A percentile compares a stretch with the other conserved stretches of the same genome.
Conservation (phyloP, 441 rosid species). For the Adansonia rubrostipa region DNA sequence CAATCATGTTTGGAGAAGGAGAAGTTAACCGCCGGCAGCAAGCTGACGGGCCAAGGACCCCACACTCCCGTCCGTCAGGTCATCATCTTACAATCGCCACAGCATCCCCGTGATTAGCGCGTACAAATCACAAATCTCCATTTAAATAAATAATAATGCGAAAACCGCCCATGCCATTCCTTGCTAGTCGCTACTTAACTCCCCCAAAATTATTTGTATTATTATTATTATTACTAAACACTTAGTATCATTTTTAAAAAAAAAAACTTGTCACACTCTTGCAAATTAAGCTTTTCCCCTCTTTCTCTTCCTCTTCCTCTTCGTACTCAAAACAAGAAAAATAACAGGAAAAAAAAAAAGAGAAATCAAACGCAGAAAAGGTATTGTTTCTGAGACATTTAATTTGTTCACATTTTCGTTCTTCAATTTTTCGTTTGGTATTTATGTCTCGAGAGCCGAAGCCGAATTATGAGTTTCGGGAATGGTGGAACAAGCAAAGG, state of each 20-base stretch:
- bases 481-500: slow-evolving; percentile 96
- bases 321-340: slow-evolving; percentile 23
- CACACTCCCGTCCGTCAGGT: neutral
- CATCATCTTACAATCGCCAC: neutral
- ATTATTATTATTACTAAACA: too few species aligned
- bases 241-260: neutral
- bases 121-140: slow-evolving; percentile 14
- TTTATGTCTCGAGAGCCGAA: slow-evolving; percentile 64
- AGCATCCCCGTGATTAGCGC: slow-evolving; percentile 27
- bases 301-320: neutral
- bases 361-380: neutral
- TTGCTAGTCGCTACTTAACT: neutral
- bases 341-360: neutral
- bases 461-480: slow-evolving; percentile 76
- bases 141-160: neutral
- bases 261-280: neutral
- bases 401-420: neutral
- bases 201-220: slow-evolving; percentile 11
- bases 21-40: neutral
- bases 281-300: slow-evolving; percentile 30
- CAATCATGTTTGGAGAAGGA: neutral
- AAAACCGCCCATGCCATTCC: slow-evolving; percentile 11
- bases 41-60: neutral
- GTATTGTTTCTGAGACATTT: neutral
- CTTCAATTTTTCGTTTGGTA: neutral